phyloP scores from a whole-genome alignment of 768 basidiomycete genomes.

The Russula ochroleuca region DNA sequence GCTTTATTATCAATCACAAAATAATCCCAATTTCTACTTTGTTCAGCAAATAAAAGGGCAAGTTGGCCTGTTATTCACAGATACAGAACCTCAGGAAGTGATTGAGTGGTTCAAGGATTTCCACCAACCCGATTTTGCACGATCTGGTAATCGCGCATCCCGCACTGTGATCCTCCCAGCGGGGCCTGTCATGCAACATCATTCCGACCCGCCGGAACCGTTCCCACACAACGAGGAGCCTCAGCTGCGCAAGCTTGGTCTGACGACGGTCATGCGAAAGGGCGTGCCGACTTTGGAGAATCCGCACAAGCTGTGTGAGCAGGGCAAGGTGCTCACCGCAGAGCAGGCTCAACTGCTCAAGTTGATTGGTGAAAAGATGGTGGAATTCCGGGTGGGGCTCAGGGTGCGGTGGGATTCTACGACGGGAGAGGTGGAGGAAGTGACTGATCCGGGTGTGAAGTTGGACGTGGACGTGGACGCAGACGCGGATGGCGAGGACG shows the following conservation, averaged over 20 bases:
- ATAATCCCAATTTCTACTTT: neutral
- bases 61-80: conserved; percentile 89
- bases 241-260: conserved; percentile 87
- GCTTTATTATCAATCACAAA: neutral
- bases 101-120: conserved; percentile 93
- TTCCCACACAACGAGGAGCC: conserved; percentile 98
- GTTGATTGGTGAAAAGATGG: conserved; percentile 86
- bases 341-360: conserved; percentile 94
- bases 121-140: conserved; percentile 85
- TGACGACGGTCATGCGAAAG: conserved; percentile 76
- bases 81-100: conserved; percentile 85
- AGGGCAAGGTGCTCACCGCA: conserved; percentile 71
- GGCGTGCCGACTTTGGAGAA: conserved; percentile 82
- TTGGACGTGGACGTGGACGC: conserved; percentile 35
- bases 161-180: conserved; percentile 70
- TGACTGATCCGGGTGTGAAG: conserved; percentile 45
- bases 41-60: conserved; percentile 88
- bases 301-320: conserved; percentile 79
- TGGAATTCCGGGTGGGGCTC: conserved; percentile 70
- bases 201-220: conserved; percentile 78
- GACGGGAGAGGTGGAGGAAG: conserved; percentile 58
- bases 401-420: conserved; percentile 68
- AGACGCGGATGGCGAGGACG: conserved; percentile 38
- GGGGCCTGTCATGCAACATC: conserved; percentile 79
- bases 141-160: conserved; percentile 76